Evolutionary conservation across 148 eudicot genomes (phyloP).

Genomic region (Vaccinium darrowii): DNA sequence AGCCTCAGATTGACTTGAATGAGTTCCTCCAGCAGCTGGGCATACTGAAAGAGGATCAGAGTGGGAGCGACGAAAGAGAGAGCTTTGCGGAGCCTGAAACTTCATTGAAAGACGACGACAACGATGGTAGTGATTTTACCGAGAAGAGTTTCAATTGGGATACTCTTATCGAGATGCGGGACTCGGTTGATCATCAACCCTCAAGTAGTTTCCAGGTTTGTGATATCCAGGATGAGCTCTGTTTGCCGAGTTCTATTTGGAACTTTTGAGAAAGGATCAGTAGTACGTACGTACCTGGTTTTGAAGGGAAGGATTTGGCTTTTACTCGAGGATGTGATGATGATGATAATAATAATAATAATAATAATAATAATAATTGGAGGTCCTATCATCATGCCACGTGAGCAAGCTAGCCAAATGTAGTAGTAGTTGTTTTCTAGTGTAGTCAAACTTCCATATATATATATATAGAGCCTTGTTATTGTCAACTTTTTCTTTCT

Average conservation of each 20-base stretch:
- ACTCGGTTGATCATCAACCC: conserved; percentile 26
- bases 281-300: neutral
- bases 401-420: too few species aligned
- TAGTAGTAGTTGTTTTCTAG: too few species aligned
- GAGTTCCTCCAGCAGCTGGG: conserved; percentile 88
- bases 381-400: too few species aligned
- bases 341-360: neutral
- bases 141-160: conserved; percentile 61
- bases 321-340: neutral
- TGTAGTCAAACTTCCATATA: neutral
- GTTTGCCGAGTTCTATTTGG: conserved; percentile 2
- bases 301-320: neutral
- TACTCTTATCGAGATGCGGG: conserved; percentile 54
- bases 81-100: conserved; percentile 17
- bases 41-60: conserved; percentile 42
- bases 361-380: neutral
- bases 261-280: neutral
- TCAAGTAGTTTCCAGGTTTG: neutral
- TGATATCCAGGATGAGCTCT: neutral
- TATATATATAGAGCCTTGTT: neutral
- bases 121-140: conserved; percentile 9
- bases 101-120: conserved; percentile 22
- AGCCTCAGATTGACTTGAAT: conserved; percentile 84
- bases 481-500: neutral
- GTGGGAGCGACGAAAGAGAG: conserved; percentile 9